A percentile compares a stretch with the other conserved stretches of the same genome.
phyloP scores from a whole-genome alignment of 148 eudicot species.

The Cornus controversa region DNA sequence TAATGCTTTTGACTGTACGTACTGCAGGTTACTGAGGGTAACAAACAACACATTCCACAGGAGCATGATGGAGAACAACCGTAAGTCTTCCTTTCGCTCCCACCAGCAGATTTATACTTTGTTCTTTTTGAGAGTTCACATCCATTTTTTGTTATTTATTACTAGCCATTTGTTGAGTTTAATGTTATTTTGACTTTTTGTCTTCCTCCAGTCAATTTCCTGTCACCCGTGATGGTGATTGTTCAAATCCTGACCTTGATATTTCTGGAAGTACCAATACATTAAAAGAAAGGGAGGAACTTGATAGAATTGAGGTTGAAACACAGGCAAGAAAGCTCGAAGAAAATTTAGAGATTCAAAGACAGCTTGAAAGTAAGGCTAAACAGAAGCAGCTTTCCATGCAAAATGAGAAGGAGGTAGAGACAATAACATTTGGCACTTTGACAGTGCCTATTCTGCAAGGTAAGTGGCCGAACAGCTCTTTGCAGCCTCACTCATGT shows the following conservation, averaged over 20 bases:
- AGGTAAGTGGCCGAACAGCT: constrained; percentile 44
- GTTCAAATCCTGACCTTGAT: constrained; percentile 30
- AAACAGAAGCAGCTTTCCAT: constrained; percentile 72
- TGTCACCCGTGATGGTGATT: constrained; percentile 36
- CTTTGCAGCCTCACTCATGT: not conserved
- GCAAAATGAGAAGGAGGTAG: constrained; percentile 32
- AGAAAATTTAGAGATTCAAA: constrained; percentile 68
- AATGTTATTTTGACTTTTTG: not conserved
- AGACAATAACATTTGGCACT: too few species aligned
- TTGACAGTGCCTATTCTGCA: too few species aligned
- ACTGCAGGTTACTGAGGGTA: constrained; percentile 49
- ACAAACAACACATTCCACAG: constrained; percentile 16
- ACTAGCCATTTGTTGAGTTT: not conserved
- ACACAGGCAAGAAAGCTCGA: constrained; percentile 71
- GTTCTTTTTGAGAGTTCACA: too few species aligned
- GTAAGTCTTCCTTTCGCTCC: constrained; percentile 32
- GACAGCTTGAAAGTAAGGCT: constrained; percentile 42
- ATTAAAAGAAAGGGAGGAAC: constrained; percentile 47
- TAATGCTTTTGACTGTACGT: not conserved
- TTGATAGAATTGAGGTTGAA: constrained; percentile 55
- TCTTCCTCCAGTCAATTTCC: constrained; percentile 42
- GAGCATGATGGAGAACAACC: constrained; percentile 36
- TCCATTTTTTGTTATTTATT: too few species aligned
- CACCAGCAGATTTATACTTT: not conserved
- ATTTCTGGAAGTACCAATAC: constrained; percentile 32